phyloP scores from a whole-genome alignment of 2,329 filamentous ascomycete genomes.

The Phialocephala subalpina region DNA sequence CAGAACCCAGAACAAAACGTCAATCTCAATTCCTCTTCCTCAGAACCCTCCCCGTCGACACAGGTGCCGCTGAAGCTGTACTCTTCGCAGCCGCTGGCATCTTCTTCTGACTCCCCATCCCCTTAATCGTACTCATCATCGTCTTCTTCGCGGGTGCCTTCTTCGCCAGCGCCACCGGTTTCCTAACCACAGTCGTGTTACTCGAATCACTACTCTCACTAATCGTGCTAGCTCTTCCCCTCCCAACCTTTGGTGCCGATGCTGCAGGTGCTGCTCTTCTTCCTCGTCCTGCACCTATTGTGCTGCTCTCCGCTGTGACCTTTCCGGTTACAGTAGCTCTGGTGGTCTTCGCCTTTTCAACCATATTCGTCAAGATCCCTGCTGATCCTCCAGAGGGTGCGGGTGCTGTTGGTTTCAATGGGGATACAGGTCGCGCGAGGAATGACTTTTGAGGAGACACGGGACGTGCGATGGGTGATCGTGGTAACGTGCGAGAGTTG shows the following conservation, averaged over 20 bases:
- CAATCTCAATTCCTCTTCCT: constrained; percentile 42
- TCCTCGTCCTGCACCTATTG: constrained; percentile 35
- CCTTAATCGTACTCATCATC: constrained; percentile 62
- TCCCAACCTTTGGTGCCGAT: constrained; percentile 53
- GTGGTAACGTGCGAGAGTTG: constrained; percentile 66
- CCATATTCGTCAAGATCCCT: constrained; percentile 62
- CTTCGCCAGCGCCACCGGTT: constrained; percentile 50
- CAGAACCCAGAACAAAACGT: constrained; percentile 12
- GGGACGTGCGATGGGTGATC: constrained; percentile 37
- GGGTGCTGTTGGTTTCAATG: constrained; percentile 59
- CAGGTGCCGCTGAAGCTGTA: constrained; percentile 31
- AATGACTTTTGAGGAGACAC: constrained; percentile 63
- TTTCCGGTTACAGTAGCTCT: constrained; percentile 55
- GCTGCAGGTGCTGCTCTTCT: constrained; percentile 44
- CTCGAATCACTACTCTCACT: constrained; percentile 72
- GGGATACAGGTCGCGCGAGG: constrained; percentile 66
- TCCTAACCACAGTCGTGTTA: constrained; percentile 67
- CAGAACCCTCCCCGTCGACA: constrained; percentile 40
- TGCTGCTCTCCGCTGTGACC: constrained; percentile 29
- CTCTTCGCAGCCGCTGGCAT: constrained; percentile 49
- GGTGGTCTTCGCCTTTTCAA: constrained; percentile 66
- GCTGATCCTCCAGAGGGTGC: constrained; percentile 46
- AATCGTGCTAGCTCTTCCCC: constrained; percentile 63
- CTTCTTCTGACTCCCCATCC: constrained; percentile 61
- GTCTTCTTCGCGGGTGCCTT: constrained; percentile 57